A percentile compares a stretch with the other conserved stretches of the same genome.
Evolutionary conservation across 495 filamentous ascomycete species (phyloP).

Genomic region (Penicillium odoratum): DNA sequence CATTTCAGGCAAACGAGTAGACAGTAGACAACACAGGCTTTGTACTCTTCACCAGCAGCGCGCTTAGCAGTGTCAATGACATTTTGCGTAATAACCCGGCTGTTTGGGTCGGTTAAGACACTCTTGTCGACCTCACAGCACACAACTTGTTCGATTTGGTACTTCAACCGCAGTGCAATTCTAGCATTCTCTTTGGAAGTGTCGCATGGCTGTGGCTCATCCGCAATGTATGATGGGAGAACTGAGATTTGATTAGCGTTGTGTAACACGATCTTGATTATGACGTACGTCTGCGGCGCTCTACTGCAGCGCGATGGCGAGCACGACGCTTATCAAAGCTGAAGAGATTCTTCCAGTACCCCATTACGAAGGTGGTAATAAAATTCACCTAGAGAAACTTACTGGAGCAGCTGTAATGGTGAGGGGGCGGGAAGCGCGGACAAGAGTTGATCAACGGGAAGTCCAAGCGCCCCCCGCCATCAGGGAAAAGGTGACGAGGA

Average conservation of each 20-base stretch:
- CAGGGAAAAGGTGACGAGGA: not conserved
- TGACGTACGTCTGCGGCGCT: constrained; percentile 46
- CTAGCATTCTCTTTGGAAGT: constrained; percentile 77
- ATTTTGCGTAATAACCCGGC: constrained; percentile 73
- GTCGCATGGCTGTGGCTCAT: constrained; percentile 42
- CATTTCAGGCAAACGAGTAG: constrained; percentile 86
- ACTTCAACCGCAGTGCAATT: constrained; percentile 82
- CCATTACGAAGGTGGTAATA: constrained; percentile 28
- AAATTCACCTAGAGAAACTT: not conserved
- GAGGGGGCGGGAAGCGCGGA: not conserved
- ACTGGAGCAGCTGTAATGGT: not conserved
- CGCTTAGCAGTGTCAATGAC: constrained; percentile 77
- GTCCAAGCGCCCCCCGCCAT: constrained; percentile 12
- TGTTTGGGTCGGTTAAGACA: constrained; percentile 74
- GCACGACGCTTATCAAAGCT: constrained; percentile 21
- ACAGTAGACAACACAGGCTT: constrained; percentile 79
- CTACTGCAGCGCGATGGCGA: constrained; percentile 29
- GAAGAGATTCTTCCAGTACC: constrained; percentile 38
- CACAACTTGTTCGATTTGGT: constrained; percentile 85
- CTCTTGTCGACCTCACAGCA: constrained; percentile 80
- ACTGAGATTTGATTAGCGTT: constrained; percentile 34
- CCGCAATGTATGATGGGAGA: constrained; percentile 37
- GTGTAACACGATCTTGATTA: constrained; percentile 15
- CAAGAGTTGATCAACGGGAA: not conserved
- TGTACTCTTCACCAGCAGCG: constrained; percentile 75